Evolutionary conservation across 257 asterid genomes (phyloP).

Genomic region (Solanum tacnaense): DNA sequence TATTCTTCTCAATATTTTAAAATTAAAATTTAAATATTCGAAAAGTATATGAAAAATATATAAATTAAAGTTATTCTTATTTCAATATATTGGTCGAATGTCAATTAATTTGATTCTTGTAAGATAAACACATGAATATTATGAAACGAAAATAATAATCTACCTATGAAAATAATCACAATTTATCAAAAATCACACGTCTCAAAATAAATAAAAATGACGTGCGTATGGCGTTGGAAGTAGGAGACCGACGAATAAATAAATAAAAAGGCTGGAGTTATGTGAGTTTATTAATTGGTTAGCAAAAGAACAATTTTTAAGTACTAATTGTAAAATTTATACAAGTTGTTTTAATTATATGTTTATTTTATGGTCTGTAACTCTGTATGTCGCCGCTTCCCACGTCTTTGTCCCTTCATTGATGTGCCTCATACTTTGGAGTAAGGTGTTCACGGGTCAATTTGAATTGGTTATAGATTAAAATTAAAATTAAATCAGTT

Average conservation of each 20-base stretch:
- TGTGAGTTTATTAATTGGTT: not conserved
- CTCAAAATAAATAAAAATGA: not conserved
- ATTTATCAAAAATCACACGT: not conserved
- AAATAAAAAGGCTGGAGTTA: not conserved
- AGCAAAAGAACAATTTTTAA: not conserved
- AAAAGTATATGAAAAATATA: not conserved
- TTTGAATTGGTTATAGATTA: too few relatives aligned
- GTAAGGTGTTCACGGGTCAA: not conserved
- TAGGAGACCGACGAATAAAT: not conserved
- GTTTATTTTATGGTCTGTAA: not conserved
- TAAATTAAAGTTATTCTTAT: not conserved
- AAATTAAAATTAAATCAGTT: too few relatives aligned
- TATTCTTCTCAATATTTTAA: not conserved
- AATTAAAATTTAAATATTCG: accelerated
- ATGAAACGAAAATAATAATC: too few relatives aligned
- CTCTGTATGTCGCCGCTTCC: not conserved
- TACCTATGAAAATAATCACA: too few relatives aligned
- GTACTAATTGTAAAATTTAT: not conserved
- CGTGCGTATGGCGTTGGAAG: not conserved
- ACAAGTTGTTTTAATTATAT: not conserved
- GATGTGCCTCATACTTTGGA: not conserved
- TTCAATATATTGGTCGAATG: not conserved
- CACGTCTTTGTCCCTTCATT: not conserved
- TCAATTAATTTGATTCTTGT: not conserved
- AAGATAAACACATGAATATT: not conserved